Conservation (phyloP, 805 yeast genomes). For the Yarrowia sp. region DNA sequence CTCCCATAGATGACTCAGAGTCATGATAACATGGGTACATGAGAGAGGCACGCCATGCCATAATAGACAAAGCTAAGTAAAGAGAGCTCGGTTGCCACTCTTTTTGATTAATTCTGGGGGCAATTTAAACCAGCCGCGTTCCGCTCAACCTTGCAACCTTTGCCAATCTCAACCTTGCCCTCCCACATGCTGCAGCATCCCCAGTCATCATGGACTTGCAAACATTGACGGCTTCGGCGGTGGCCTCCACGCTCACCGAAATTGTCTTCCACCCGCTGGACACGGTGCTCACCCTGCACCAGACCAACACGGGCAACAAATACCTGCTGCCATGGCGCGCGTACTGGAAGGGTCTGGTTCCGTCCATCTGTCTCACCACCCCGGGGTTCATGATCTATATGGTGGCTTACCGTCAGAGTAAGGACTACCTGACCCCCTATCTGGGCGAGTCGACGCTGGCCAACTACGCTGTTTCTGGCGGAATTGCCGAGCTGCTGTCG, state of each 20-base stretch:
- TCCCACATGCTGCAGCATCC: conserved; percentile 33
- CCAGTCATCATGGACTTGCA: conserved; percentile 47
- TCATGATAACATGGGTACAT: conserved; percentile 27
- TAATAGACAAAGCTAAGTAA: conserved; percentile 18
- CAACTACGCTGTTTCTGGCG: conserved; percentile 50
- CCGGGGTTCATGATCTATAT: conserved; percentile 53
- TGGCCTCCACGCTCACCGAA: conserved; percentile 49
- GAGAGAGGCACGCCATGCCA: conserved; percentile 6
- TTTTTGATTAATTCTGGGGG: conserved; percentile 1
- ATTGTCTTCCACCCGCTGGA: conserved; percentile 53
- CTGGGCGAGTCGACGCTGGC: conserved; percentile 48
- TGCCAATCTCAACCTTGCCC: not conserved
- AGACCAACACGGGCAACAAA: conserved; percentile 49
- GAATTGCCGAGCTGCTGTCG: conserved; percentile 51
- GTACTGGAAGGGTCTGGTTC: conserved; percentile 52
- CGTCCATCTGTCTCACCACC: conserved; percentile 50
- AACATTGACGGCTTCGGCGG: conserved; percentile 50
- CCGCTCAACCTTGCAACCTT: conserved; percentile 7
- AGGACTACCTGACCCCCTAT: conserved; percentile 47
- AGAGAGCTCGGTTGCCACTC: not conserved
- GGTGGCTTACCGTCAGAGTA: conserved; percentile 51
- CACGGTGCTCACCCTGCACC: conserved; percentile 52
- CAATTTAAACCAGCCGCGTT: not conserved
- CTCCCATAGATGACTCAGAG: conserved; percentile 22
- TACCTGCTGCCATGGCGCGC: conserved; percentile 49